Evolutionary conservation across 768 basidiomycete species (phyloP), one percentile per base, ranked within the genome.

Genomic region (Goffeauzyma gilvescens): DNA sequence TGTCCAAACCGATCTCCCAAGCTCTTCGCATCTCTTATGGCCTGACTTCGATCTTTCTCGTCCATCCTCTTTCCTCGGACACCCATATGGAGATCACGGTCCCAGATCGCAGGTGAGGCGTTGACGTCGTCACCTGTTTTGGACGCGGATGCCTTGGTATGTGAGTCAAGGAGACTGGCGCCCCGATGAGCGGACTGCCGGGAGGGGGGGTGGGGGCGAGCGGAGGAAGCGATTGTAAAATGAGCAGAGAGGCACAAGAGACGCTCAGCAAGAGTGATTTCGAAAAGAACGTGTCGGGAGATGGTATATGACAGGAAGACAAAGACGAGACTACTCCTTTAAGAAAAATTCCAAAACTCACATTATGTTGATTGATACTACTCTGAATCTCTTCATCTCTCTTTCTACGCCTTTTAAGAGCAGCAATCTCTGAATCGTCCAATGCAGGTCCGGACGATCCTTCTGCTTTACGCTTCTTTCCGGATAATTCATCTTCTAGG

Each of bases 401-500:
- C 54, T 34, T 33, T 20, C 67, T 72, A 46, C 73, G 69, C 49
- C 74, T 67, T 64, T 78, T 79, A 49, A 65, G 59, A 6, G 65
- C 69, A 20, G 69, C 71, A 4, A 59, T 55, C 23, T 65, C 67
- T 5, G 66, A 66, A 20, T 48, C 53, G n/a, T 42, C 40, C 14
- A 68, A 70, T 60, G 71, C 4, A 22, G 44, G 43, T 17, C 48
- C 45, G n/a, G n/a, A n/a, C 32, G 47, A 47, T 21, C 33, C 33
- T 41, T 75, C 78, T 15, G 78, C 73, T 44, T 80, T 72, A 54
- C 82, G 80, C 65, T 82, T 85, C 31, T 60, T 58, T 31, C 93
- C 90, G n/a, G 78, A 72, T 2, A 93, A 78, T 62, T 98, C 90
- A 57, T 96, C 90, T 1, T 77, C 76, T n/a, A 95, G 68, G 1